Percentiles rank a stretch among this genome's conserved stretches.
These are phyloP conservation scores for Monilinia vaccinii-corymbosi DNA, from an alignment of 2,329 filamentous ascomycete genomes.

Conservation along the genomic window DNA sequence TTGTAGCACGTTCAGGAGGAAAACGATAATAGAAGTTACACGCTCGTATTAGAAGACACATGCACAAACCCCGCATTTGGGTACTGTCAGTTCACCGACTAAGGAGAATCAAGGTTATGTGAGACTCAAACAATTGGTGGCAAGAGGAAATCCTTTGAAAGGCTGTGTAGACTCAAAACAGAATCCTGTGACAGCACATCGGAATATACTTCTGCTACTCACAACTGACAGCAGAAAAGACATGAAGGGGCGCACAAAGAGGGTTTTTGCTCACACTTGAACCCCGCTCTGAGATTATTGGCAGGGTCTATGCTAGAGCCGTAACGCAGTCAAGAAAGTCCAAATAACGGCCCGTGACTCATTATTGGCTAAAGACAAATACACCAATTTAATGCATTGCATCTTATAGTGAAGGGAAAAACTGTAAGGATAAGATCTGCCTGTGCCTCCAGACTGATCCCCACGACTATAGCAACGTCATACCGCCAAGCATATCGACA, in stretches of 20 bases:
- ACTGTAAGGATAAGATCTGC: not conserved
- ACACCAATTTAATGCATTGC: not conserved
- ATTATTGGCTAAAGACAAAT: not conserved
- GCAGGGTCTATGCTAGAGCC: not conserved
- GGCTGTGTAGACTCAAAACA: not conserved
- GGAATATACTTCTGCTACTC: not conserved
- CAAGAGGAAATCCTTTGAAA: not conserved
- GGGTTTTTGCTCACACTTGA: not conserved
- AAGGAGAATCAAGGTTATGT: not conserved
- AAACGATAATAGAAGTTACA: not conserved
- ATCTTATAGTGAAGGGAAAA: not conserved
- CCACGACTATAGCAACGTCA: not conserved
- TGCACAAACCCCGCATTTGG: not conserved
- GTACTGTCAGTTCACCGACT: not conserved
- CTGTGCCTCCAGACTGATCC: not conserved
- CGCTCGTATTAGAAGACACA: not conserved
- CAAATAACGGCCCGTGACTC: not conserved
- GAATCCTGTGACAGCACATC: not conserved
- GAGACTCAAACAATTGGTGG: no score
- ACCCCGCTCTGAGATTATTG: not conserved
- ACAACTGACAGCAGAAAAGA: not conserved
- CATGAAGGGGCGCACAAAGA: not conserved
- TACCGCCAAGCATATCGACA: conserved; percentile 1
- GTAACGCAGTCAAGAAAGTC: not conserved
- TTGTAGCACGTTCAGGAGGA: not conserved